Percentiles rank a stretch among this genome's conserved stretches.
Evolutionary conservation across 345 rosid species (phyloP).

Genomic region (Theobroma cacao): DNA sequence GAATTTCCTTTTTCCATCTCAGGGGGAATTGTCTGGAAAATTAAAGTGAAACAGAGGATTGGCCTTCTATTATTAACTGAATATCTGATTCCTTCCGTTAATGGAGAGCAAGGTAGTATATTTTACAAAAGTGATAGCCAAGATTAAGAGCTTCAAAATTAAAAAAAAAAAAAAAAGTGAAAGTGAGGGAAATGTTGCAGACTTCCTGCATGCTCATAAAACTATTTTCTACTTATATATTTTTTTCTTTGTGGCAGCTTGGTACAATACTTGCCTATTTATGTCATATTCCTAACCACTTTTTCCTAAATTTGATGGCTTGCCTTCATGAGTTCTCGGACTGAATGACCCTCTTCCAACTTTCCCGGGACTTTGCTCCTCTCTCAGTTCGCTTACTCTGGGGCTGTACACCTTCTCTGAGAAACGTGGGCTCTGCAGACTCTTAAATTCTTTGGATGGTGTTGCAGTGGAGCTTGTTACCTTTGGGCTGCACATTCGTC

Average conservation of each 20-base stretch:
- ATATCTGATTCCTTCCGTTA: background rate
- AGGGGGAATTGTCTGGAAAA: background rate
- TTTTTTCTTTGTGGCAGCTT: conserved; percentile 1
- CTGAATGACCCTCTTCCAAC: conserved; percentile 1
- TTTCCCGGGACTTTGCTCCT: background rate
- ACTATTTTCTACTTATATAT: background rate
- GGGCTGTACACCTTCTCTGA: conserved; percentile 57
- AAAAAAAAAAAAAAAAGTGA: too few relatives aligned
- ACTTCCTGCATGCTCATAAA: background rate
- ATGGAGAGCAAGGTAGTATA: background rate
- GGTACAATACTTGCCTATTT: background rate
- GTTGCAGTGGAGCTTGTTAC: conserved; percentile 38
- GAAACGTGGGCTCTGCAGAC: conserved; percentile 54
- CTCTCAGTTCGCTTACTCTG: conserved; percentile 34
- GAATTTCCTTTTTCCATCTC: background rate
- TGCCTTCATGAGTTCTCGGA: conserved; percentile 3
- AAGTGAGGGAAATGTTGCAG: background rate
- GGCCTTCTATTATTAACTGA: background rate
- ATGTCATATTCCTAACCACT: conserved; percentile 32
- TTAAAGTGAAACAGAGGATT: background rate
- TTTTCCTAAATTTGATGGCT: conserved; percentile 41
- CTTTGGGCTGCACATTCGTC: conserved; percentile 61
- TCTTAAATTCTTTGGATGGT: conserved; percentile 47
- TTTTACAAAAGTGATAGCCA: background rate
- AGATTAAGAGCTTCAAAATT: background rate